These are phyloP conservation scores for Chamaenerion angustifolium DNA, from an alignment of 345 rosid species.

Conservation along the genomic window DNA sequence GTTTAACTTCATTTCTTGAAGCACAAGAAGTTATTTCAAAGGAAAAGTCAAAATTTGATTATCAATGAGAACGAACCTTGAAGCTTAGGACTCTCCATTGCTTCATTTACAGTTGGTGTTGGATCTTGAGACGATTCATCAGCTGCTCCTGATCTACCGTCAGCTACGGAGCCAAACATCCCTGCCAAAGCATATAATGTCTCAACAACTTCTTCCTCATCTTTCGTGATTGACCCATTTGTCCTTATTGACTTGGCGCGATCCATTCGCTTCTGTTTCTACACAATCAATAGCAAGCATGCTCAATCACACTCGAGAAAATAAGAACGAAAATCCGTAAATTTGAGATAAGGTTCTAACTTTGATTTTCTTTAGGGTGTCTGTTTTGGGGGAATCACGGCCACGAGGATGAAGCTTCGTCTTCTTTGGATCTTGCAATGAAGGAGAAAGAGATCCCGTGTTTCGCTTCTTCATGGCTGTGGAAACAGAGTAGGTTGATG, in stretches of 20 bases:
- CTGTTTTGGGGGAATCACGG: conserved; percentile 19
- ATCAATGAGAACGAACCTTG: conserved; percentile 6
- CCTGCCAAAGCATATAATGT: conserved; percentile 70
- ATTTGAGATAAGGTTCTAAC: neutral
- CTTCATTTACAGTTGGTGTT: conserved; percentile 17
- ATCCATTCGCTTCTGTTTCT: conserved; percentile 17
- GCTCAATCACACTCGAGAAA: no score
- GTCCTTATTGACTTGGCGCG: conserved; percentile 12
- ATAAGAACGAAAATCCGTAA: no score
- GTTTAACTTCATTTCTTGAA: neutral
- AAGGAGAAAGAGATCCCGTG: conserved; percentile 37
- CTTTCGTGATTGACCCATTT: conserved; percentile 63
- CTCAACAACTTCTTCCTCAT: conserved; percentile 94
- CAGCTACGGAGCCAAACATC: conserved; percentile 27
- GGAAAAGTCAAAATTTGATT: neutral
- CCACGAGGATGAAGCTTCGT: conserved; percentile 21
- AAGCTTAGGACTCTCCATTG: conserved; percentile 8
- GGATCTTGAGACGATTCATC: conserved; percentile 17
- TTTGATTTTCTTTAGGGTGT: conserved; percentile 5
- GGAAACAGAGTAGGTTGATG: conserved; percentile 15
- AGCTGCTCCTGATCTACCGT: no score
- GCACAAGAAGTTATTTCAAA: neutral
- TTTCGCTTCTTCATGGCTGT: conserved; percentile 77
- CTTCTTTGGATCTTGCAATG: conserved; percentile 44
- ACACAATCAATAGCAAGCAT: neutral